These are phyloP conservation scores for Verticillium klebahnii DNA, from an alignment of 2,329 filamentous ascomycete species.

Conservation along the genomic window DNA sequence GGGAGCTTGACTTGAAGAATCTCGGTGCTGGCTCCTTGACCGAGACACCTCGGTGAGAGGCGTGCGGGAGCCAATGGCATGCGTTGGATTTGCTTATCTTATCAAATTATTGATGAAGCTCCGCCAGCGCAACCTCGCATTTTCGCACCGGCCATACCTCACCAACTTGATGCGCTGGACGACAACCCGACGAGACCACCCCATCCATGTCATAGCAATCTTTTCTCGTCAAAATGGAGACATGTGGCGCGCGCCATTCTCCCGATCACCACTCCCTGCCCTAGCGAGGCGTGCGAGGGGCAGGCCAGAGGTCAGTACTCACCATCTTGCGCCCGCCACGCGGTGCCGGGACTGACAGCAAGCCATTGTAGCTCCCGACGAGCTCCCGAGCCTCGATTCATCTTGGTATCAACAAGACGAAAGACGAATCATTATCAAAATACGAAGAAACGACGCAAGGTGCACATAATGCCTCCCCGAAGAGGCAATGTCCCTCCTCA, in stretches of 20 bases:
- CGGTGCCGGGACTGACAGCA: background rate
- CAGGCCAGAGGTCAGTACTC: background rate
- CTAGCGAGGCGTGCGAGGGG: constrained; percentile 8
- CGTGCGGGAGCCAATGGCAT: background rate
- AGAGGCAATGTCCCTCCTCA: background rate
- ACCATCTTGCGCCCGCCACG: background rate
- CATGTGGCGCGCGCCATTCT: constrained; percentile 10
- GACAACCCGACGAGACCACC: background rate
- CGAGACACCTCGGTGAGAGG: background rate
- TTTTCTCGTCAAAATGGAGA: constrained; percentile 9
- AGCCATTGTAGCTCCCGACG: background rate
- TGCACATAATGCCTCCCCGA: background rate
- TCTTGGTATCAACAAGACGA: background rate
- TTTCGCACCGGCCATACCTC: background rate
- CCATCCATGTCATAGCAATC: background rate
- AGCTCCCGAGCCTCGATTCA: background rate
- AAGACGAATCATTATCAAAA: background rate
- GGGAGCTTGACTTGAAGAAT: background rate
- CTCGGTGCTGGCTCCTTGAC: background rate
- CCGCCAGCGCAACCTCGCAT: background rate
- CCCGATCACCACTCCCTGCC: constrained; percentile 6
- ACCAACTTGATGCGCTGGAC: background rate
- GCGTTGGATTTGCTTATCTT: background rate
- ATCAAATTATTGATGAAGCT: background rate
- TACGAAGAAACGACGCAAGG: background rate